Evolutionary conservation across 129 eudicot species (phyloP), one percentile per base, ranked within the genome.

Genomic region (Logfia minima): DNA sequence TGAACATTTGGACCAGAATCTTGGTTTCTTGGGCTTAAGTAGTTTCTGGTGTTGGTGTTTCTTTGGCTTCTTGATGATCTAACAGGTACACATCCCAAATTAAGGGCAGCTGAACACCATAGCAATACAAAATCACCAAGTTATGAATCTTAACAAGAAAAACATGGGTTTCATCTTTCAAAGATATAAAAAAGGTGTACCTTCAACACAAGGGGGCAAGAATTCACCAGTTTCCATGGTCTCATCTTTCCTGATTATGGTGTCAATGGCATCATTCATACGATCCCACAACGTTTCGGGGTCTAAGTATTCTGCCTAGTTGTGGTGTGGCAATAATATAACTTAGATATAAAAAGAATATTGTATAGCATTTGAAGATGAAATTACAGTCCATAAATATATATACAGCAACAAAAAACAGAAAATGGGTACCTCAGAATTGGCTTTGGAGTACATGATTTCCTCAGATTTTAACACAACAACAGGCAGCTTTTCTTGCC

Each of bases 401-500:
- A 8, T 9, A 26, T 8, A 71, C 64, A 32, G n/a, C 28, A 52
- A 61, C 16, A 16, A 37, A 37, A 73, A 68, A 22, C 17, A 31
- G 66, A 72, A 65, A 11, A 66, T 56, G 35, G 37, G 81, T 64
- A 93, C 98, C 97, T 93, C 97, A 16, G 98, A 90, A 87, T 93
- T 89, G 37, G 98, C 98, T 80, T 93, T 93, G 71, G 98, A 93
- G 85, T 93, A 93, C 96, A 93, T 87, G 28, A 93, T 93, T 87
- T 91, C 97, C 62, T 93, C 98, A 17, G 97, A 89, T 86, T 86
- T 93, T 8, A 93, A 66, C 61, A 93, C 98, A 52, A 93, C 97
- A 75, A 82, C 41, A 18, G 98, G 96, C 19, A 93, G 81, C 85
- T 93, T 93, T 87, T 89, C 97, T 74, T 85, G 98, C 98, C 98